Percentiles rank a stretch among this genome's conserved stretches.
These are phyloP conservation scores for Phaseolus coccineus DNA, from an alignment of 331 rosid genomes.

Conservation along the genomic window DNA sequence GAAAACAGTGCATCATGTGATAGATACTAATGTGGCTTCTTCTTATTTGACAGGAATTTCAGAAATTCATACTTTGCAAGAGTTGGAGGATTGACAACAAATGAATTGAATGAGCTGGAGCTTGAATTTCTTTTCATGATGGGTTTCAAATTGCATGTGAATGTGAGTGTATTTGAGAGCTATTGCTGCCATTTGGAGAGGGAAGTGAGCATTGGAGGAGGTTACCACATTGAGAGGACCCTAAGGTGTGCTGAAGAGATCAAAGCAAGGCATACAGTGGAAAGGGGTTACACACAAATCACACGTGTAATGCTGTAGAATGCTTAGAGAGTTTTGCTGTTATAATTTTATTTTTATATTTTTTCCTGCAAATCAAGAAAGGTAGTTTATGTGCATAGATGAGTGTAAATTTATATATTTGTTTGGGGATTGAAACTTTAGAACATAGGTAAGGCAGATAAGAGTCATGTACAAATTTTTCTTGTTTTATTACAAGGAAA, in stretches of 20 bases:
- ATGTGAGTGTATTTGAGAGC: constrained; percentile 95
- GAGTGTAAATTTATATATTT: constrained; percentile 28
- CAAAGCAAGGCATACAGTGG: constrained; percentile 63
- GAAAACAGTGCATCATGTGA: constrained; percentile 25
- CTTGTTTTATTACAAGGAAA: constrained; percentile 30
- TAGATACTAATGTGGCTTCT: constrained; percentile 12
- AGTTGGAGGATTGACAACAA: constrained; percentile 83
- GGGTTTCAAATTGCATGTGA: constrained; percentile 92
- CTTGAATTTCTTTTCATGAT: constrained; percentile 82
- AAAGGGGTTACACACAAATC: constrained; percentile 60
- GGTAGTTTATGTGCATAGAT: constrained; percentile 44
- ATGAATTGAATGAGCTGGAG: constrained; percentile 85
- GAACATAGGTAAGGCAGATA: constrained; percentile 29
- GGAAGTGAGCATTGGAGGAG: constrained; percentile 97
- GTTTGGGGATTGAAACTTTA: constrained; percentile 44
- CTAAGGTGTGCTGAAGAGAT: constrained; percentile 87
- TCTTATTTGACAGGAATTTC: constrained; percentile 69
- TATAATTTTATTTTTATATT: neutral
- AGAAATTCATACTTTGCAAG: constrained; percentile 90
- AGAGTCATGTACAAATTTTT: constrained; percentile 38
- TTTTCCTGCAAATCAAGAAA: constrained; percentile 36
- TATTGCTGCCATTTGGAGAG: constrained; percentile 93
- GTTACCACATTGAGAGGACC: constrained; percentile 83
- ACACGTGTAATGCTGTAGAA: constrained; percentile 72
- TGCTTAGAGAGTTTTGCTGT: constrained; percentile 6